Evolutionary conservation across 1,284 basidiomycete species (phyloP), one percentile per base, ranked within the genome.

Genomic region (Ceratobasidium sp.): DNA sequence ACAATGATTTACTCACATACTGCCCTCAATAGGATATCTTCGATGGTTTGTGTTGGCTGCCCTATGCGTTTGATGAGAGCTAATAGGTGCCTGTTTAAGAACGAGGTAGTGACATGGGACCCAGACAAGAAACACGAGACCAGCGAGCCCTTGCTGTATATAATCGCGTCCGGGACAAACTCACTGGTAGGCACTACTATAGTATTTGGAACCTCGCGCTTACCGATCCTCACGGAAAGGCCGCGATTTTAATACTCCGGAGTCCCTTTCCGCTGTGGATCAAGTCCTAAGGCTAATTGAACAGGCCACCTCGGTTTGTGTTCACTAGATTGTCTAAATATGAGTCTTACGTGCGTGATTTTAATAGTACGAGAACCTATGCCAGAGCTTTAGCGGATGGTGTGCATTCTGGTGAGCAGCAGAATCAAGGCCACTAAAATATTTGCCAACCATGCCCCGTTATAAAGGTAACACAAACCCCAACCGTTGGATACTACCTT

Each of bases 141-240:
- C 92, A 94, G 76, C 87, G 92, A 74, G 96, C 96, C 0, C 80
- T 98, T 21, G 88, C 89, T 72, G 96, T 98, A 52, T 95, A 96
- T 79, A 95, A 94, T 77, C 90, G 96, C 55, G 96, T 98, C 9
- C 89, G 96, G 79, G 86, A 95, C 79, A 98, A 98, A 81, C 85
- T 98, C 71, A 96, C 93, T 67, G 93, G 92, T 91, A 76, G 76
- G 85, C 73, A n/a, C 23, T 2, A 23, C 61, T 75, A 34, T 64
- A 34, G 52, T 3, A 36, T 62, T 21, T 6, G 26, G 30, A 36
- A 39, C 32, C 43, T 55, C 10, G 28, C 23, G 28, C 39, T 46
- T 18, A 61, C 21, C 8, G 9, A 28, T 21, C 23, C 43, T 6
- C 36, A 45, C 43, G 28, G 12, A 1, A 45, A 61, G 59, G 59